A percentile compares a stretch with the other conserved stretches of the same genome.
These are phyloP conservation scores for Caryopteris hybrid DNA, from an alignment of 305 asterid species.

Conservation along the genomic window DNA sequence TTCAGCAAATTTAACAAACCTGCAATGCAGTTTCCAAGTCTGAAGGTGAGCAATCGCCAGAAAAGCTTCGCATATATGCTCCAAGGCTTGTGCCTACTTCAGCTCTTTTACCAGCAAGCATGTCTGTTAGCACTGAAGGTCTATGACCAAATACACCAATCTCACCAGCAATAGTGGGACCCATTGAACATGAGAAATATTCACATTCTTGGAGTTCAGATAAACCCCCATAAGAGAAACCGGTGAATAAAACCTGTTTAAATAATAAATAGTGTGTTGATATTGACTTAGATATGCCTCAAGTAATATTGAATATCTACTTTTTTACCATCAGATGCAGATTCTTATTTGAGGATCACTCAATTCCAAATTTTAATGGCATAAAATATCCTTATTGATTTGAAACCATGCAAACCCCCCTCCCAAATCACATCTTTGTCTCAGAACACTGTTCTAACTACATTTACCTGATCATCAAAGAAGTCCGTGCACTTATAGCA, in stretches of 20 bases:
- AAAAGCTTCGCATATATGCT: conserved; percentile 92
- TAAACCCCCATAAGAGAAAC: conserved; percentile 87
- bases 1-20: conserved; percentile 39
- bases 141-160: conserved; percentile 94
- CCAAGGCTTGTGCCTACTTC: conserved; percentile 90
- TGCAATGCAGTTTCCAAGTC: conserved; percentile 98
- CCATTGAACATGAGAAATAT: conserved; percentile 93
- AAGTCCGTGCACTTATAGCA: conserved; percentile 93
- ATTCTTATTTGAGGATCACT: conserved; percentile 11
- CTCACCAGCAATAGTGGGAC: conserved; percentile 95
- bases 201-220: conserved; percentile 91
- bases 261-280: conserved; percentile 49
- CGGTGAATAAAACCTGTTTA: conserved; percentile 88
- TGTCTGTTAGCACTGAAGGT: conserved; percentile 85
- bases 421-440: neutral
- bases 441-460: neutral
- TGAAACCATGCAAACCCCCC: no score
- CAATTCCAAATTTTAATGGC: conserved; percentile 6
- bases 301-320: conserved; percentile 11
- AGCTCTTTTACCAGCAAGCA: conserved; percentile 99
- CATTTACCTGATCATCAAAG: conserved; percentile 86
- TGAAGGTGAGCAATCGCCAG: conserved; percentile 95
- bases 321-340: conserved; percentile 7
- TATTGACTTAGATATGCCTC: conserved; percentile 24
- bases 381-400: no score